These are phyloP conservation scores for Laburnicola sp. DNA, from an alignment of 2,329 filamentous ascomycete species.

Conservation along the genomic window DNA sequence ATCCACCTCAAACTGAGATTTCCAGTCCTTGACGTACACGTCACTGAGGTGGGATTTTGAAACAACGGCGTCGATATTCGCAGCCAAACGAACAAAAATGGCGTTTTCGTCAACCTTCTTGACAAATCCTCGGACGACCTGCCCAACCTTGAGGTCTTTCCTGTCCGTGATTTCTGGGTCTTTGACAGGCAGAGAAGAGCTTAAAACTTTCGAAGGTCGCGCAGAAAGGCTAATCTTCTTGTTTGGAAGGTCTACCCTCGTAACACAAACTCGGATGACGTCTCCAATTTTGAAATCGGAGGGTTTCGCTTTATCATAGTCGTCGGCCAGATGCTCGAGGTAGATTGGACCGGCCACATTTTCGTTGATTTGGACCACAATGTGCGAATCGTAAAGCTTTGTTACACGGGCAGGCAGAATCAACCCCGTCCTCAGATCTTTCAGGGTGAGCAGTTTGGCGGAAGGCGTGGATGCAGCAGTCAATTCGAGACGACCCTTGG, in stretches of 20 bases:
- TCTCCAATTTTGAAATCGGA: slow-evolving; percentile 79
- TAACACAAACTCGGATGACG: slow-evolving; percentile 82
- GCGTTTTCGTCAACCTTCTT: slow-evolving; percentile 89
- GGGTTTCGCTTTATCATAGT: slow-evolving; percentile 80
- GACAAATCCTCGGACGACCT: slow-evolving; percentile 87
- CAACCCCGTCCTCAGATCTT: slow-evolving; percentile 75
- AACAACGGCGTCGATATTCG: slow-evolving; percentile 78
- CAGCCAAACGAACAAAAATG: slow-evolving; percentile 81
- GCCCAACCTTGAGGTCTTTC: slow-evolving; percentile 72
- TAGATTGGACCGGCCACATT: slow-evolving; percentile 77
- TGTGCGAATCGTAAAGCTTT: slow-evolving; percentile 79
- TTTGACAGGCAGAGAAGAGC: slow-evolving; percentile 76
- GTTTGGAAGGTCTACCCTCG: slow-evolving; percentile 78
- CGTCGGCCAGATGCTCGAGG: slow-evolving; percentile 80
- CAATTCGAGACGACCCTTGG: slow-evolving; percentile 78
- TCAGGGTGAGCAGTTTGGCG: slow-evolving; percentile 65
- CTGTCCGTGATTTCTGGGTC: slow-evolving; percentile 76
- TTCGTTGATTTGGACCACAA: slow-evolving; percentile 85
- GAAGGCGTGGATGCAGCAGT: slow-evolving; percentile 68
- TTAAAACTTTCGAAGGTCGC: slow-evolving; percentile 84
- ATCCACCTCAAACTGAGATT: slow-evolving; percentile 81
- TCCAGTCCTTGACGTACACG: slow-evolving; percentile 92
- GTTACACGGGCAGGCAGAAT: slow-evolving; percentile 82
- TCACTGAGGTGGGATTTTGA: slow-evolving; percentile 89
- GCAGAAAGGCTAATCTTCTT: slow-evolving; percentile 82